Evolutionary conservation across 2,329 filamentous ascomycete genomes (phyloP).

Genomic region (Fusarium brevicatenulatum): DNA sequence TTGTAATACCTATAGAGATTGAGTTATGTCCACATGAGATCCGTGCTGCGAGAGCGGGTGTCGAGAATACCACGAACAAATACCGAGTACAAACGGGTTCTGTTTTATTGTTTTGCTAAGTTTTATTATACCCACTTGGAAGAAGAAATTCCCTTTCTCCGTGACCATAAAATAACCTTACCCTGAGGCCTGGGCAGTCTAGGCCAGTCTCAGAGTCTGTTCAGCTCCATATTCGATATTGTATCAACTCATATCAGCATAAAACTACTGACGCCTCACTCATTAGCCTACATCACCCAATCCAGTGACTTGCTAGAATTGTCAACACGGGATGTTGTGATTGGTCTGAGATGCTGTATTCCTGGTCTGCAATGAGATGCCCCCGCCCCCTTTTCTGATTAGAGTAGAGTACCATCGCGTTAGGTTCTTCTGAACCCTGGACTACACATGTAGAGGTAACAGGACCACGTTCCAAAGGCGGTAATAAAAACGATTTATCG

Average conservation of each 20-base stretch:
- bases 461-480: constrained; percentile 16
- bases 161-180: neutral
- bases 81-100: neutral
- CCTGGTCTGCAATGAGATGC: constrained; percentile 2
- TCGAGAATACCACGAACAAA: constrained; percentile 12
- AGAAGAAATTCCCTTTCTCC: neutral
- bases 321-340: constrained; percentile 6
- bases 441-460: neutral
- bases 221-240: neutral
- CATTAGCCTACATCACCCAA: constrained; percentile 10
- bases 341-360: constrained; percentile 10
- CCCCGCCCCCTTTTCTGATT: constrained; percentile 26
- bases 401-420: neutral
- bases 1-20: constrained; percentile 23
- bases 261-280: constrained; percentile 9
- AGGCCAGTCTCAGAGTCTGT: neutral
- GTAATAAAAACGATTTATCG: neutral
- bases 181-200: neutral
- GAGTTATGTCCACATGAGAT: constrained; percentile 22
- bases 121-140: constrained; percentile 5
- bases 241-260: neutral
- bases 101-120: constrained; percentile 1
- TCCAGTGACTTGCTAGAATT: constrained; percentile 22
- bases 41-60: constrained; percentile 16
- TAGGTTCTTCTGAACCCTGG: constrained; percentile 14